Evolutionary conservation across 2,329 filamentous ascomycete genomes (phyloP), one percentile per base, ranked within the genome.

Genomic region (Apiospora saccharicola): DNA sequence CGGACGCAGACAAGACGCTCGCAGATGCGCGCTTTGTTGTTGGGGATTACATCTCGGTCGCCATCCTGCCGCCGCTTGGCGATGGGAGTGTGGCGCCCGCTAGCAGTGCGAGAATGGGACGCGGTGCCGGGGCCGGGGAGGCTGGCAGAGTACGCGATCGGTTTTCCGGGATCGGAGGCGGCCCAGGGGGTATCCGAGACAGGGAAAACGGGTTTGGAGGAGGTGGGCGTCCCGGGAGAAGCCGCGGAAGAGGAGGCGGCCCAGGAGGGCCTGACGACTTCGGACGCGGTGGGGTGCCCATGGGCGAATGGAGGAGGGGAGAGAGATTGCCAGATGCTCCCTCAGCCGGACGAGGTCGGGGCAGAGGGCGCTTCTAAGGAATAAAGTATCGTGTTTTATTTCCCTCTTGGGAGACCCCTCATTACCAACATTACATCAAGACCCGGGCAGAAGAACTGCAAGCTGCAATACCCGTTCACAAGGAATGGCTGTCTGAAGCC

Each of bases 41-140:
- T 74, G 96, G 96, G 0, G 96, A 98, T 82, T 97, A 93, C 79
- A 87, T 98, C 53, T 92, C 92, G 72, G 96, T 94, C 80, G 93
- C 94, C 6, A 91, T 98, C 73, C 85, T 96, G 71, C 91, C 94
- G 57, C 94, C 94, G 0, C 84, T 93, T 37, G 85, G 89, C 44
- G 92, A 96, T 80, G 95, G 95, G 0, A 89, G 89, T 44, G 91
- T 97, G 51, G 91, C 91, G 61, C 90, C 93, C 13, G 85, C 88
- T n/a, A 85, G 87, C 16, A 84, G 84, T 30, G 85, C 86, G 41
- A 82, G 84, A 46, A 82, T 82, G 70, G 84, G 84, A 1, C 82
- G 85, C n/a, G 83, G 81, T 1, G 76, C 77, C n/a, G 83, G 82
- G 0, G 76, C 79, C 0, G 82, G 81, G 6, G 82, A 84, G 77